Evolutionary conservation across 192 early-diverging fungal species (phyloP).

Genomic region (Spinellus fusiger): DNA sequence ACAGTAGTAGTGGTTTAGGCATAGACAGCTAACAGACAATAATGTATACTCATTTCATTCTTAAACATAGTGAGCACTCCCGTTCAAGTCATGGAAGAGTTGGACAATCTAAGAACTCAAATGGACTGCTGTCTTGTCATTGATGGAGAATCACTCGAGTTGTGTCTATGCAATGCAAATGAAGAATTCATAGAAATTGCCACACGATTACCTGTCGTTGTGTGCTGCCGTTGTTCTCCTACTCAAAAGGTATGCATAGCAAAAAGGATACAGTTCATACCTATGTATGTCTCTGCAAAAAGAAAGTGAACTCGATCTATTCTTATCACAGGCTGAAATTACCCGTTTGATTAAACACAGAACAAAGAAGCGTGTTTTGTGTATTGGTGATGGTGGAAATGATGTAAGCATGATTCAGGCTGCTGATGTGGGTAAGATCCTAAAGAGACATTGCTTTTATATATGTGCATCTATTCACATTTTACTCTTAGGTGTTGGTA

Average conservation of each 20-base stretch:
- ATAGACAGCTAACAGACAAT: neutral
- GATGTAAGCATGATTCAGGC: slow-evolving; percentile 98
- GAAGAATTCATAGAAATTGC: slow-evolving; percentile 81
- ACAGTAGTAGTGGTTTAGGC: neutral
- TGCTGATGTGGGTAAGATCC: slow-evolving; percentile 66
- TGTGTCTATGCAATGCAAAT: slow-evolving; percentile 68
- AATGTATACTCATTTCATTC: neutral
- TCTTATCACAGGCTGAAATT: slow-evolving; percentile 59
- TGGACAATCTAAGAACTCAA: slow-evolving; percentile 65
- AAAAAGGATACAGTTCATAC: neutral
- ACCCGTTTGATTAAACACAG: slow-evolving; percentile 71
- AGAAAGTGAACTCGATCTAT: too few relatives aligned
- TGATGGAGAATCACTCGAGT: slow-evolving; percentile 86
- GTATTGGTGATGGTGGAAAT: slow-evolving; percentile 96
- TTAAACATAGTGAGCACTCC: slow-evolving; percentile 37
- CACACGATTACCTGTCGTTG: slow-evolving; percentile 71
- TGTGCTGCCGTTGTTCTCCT: slow-evolving; percentile 95
- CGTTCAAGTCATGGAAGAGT: slow-evolving; percentile 58
- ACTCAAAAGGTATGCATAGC: slow-evolving; percentile 75
- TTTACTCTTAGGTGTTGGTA: slow-evolving; percentile 65
- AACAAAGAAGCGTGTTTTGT: slow-evolving; percentile 73
- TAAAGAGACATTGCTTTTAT: neutral
- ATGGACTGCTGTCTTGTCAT: slow-evolving; percentile 82
- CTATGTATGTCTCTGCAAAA: neutral
- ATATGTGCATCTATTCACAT: neutral